phyloP scores from a whole-genome alignment of 225 moss, liverwort and hornwort genomes.

The Pseudoscleropodium purum region DNA sequence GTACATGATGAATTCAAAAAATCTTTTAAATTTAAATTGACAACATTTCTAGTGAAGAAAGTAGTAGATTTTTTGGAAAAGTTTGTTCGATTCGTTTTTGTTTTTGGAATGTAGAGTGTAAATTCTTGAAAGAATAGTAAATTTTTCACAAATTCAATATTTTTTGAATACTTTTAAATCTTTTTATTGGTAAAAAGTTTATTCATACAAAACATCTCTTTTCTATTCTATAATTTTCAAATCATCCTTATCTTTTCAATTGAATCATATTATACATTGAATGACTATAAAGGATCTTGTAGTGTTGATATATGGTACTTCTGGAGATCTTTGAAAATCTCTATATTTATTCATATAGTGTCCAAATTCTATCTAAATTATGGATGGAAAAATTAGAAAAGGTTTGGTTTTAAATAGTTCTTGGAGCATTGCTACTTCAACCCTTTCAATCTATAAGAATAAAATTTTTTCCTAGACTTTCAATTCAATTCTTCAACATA shows the following conservation, averaged over 20 bases:
- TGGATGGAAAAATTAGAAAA: not conserved
- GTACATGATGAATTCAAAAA: not conserved
- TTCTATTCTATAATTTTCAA: not conserved
- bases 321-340: not conserved
- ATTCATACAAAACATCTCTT: not conserved
- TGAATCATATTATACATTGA: not conserved
- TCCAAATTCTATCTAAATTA: not conserved
- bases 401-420: rapidly evolving
- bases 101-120: not conserved
- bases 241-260: not conserved
- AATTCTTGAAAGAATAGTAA: not conserved
- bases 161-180: not conserved
- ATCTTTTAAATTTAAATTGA: not conserved
- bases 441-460: not conserved
- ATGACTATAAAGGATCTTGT: too few relatives aligned
- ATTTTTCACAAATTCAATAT: not conserved
- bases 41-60: not conserved
- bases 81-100: not conserved
- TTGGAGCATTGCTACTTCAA: not conserved
- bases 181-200: not conserved
- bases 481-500: too few relatives aligned
- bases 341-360: not conserved
- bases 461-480: not conserved
- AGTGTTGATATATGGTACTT: not conserved
- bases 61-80: not conserved